These are phyloP conservation scores for Xylariales sp. DNA, from an alignment of 2,329 filamentous ascomycete species.

Conservation along the genomic window DNA sequence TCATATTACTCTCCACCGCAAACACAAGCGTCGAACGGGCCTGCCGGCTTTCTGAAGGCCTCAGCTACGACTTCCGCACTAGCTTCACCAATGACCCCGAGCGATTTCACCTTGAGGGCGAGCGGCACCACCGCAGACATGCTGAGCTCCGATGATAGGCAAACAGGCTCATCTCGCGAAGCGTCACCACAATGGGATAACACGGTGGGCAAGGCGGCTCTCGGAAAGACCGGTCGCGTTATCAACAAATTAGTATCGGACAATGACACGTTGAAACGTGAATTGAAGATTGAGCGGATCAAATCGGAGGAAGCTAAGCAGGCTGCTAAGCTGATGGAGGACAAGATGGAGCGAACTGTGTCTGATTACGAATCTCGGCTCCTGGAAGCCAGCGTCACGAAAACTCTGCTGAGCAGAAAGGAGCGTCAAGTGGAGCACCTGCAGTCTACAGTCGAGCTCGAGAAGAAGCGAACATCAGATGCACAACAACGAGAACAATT, in stretches of 20 bases:
- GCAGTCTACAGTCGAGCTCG: conserved; percentile 58
- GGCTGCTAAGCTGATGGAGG: conserved; percentile 61
- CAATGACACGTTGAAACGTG: conserved; percentile 72
- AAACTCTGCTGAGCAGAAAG: conserved; percentile 65
- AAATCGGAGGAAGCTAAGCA: conserved; percentile 68
- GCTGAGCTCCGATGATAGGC: conserved; percentile 13
- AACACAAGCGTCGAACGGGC: conserved; percentile 22
- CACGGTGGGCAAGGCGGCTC: conserved; percentile 63
- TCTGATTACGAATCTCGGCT: conserved; percentile 66
- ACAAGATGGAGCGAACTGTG: conserved; percentile 65
- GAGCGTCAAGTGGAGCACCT: conserved; percentile 71
- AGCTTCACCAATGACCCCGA: conserved; percentile 20
- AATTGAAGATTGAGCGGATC: conserved; percentile 62
- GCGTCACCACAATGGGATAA: conserved; percentile 51
- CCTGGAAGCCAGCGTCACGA: conserved; percentile 67
- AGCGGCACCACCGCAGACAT: not conserved
- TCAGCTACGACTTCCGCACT: no score
- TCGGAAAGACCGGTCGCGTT: conserved; percentile 71
- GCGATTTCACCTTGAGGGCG: conserved; percentile 13
- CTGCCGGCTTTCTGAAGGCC: no score
- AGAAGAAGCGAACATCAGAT: conserved; percentile 56
- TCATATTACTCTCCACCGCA: conserved; percentile 35
- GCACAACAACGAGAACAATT: conserved; percentile 56
- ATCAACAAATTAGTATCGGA: conserved; percentile 80
- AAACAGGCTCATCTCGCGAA: conserved; percentile 21